Evolutionary conservation across 1,139 yeast species (phyloP), one percentile per base, ranked within the genome.

Genomic region (Lodderomyces elongisporus): DNA sequence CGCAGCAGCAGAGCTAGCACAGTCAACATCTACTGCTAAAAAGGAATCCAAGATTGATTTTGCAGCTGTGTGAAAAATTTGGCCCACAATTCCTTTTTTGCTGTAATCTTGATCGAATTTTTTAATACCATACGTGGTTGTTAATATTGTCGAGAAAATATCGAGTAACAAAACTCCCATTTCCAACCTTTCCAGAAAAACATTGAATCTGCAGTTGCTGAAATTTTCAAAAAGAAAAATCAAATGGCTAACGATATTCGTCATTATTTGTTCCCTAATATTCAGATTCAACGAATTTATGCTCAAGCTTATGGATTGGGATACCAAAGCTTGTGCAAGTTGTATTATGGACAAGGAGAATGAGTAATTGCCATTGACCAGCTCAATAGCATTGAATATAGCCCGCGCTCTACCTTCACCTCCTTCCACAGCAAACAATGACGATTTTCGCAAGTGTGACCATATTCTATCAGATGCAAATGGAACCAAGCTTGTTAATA

Each of bases 161-260:
- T 66, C 69, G 8, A 83, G 60, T 5, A 80, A 64, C 34, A 70
- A 61, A 3, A 69, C 62, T 0, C 93, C 88, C 31, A 87, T 66
- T 43, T 77, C 74, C 47, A 76, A 64, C 42, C 78, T 76, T 48
- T 87, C 85, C 31, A 62, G 55, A 1, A 74, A 61, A 17, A 69
- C 56, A 21, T 63, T 59, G 52, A 78, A 87, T 39, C 77, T 71
- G 80, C 95, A 85, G 47, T 72, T 77, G 5, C 71, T 60, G 48
- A 80, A 84, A 43, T 85, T 79, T 48, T 87, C 95, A 56, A 80
- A 85, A 0, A 85, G 73, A 34, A 71, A 72, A 14, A 85, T 57
- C 35, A 79, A 61, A 51, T 82, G 85, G 6, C 62, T 54, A 1
- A 74, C 60, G 33, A 85, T 60, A 39, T 73, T 73, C n/a, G 67